A percentile compares a stretch with the other conserved stretches of the same genome.
These are phyloP conservation scores for Coemansia erecta DNA, from an alignment of 192 early-diverging fungal genomes.

Conservation along the genomic window DNA sequence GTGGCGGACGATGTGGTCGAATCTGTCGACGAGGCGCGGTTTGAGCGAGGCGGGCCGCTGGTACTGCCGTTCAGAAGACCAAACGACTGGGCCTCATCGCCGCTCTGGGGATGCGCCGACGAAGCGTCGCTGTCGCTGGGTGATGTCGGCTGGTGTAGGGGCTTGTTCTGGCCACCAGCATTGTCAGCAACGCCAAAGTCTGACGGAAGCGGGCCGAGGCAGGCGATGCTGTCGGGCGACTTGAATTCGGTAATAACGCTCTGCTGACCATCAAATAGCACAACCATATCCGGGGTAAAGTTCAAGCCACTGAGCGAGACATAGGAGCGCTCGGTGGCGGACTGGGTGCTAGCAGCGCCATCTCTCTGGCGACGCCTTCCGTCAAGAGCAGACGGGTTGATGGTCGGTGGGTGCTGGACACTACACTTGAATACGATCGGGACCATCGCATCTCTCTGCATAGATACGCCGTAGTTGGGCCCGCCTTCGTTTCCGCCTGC, in stretches of 20 bases:
- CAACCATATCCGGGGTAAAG: slow-evolving; percentile 65
- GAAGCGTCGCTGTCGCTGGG: slow-evolving; percentile 47
- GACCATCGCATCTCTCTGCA: slow-evolving; percentile 18
- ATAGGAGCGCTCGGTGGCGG: slow-evolving; percentile 32
- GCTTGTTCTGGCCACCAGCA: slow-evolving; percentile 1
- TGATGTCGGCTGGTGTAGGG: slow-evolving; percentile 33
- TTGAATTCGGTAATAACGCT: slow-evolving; percentile 43
- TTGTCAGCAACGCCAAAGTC: slow-evolving; percentile 19
- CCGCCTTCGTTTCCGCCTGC: too few relatives aligned
- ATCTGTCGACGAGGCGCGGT: slow-evolving; percentile 44
- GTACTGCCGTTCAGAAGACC: slow-evolving; percentile 1
- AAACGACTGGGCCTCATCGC: slow-evolving; percentile 18
- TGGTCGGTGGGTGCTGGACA: slow-evolving; percentile 43
- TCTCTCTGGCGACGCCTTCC: slow-evolving; percentile 11
- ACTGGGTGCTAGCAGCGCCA: slow-evolving; percentile 8
- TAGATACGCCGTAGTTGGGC: not conserved
- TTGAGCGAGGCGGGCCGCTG: slow-evolving; percentile 6
- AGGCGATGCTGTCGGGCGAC: slow-evolving; percentile 43
- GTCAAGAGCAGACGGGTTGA: slow-evolving; percentile 23
- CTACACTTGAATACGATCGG: slow-evolving; percentile 47
- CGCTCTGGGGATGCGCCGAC: slow-evolving; percentile 11
- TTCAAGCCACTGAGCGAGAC: slow-evolving; percentile 69
- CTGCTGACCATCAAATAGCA: slow-evolving; percentile 65
- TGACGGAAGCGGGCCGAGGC: slow-evolving; percentile 39
- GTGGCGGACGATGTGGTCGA: slow-evolving; percentile 41